phyloP scores from a whole-genome alignment of 257 asterid genomes.

The Ehretia macrophylla region DNA sequence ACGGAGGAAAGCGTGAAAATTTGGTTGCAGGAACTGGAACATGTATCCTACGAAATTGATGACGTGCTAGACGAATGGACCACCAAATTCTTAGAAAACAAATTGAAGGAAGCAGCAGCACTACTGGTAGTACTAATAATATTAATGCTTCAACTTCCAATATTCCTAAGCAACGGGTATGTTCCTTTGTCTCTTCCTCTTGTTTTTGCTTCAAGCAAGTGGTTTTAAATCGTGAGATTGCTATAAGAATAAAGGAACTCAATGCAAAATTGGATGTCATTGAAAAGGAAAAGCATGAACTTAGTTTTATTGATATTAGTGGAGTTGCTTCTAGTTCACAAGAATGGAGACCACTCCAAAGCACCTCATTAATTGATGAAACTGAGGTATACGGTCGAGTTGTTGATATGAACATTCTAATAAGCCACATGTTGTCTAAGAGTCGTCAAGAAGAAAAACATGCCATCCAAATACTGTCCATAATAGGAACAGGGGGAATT shows the following conservation, averaged over 20 bases:
- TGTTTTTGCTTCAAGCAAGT: background rate
- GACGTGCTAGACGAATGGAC: slow-evolving; percentile 18
- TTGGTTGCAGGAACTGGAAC: slow-evolving; percentile 9
- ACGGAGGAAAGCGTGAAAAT: background rate
- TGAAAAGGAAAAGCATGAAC: background rate
- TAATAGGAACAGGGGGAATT: background rate
- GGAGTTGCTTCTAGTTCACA: too few species aligned
- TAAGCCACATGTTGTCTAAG: background rate
- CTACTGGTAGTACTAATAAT: too few species aligned
- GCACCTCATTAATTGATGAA: background rate
- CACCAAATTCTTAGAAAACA: background rate
- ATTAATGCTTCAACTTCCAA: too few species aligned
- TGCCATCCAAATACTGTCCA: background rate
- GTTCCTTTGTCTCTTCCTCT: too few species aligned
- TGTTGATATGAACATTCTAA: background rate
- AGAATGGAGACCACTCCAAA: background rate
- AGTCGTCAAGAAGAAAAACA: background rate
- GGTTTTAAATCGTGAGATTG: background rate
- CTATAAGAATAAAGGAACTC: background rate
- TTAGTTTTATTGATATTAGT: background rate
- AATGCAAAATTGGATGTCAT: slow-evolving; percentile 4
- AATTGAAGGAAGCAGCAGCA: too few species aligned
- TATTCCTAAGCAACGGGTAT: too few species aligned
- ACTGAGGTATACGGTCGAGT: slow-evolving; percentile 4
- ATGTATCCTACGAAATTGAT: slow-evolving; percentile 4